Conservation (phyloP, 176 grass and related monocot genomes). For the Zoysia japonica region DNA sequence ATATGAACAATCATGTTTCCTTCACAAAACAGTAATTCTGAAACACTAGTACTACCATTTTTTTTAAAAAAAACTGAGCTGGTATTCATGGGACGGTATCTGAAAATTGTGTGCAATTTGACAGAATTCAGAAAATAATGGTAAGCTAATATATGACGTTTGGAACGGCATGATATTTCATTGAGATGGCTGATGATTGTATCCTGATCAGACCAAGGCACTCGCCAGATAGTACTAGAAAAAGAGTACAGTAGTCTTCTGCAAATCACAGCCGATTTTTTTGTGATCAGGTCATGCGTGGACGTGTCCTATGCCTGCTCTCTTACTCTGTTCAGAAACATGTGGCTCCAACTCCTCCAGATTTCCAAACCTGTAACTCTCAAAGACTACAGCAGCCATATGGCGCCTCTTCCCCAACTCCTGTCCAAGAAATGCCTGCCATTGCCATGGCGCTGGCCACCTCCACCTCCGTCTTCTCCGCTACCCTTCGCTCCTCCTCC, state of each 20-base stretch:
- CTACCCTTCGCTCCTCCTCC: background rate
- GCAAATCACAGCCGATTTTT: background rate
- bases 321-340: constrained; percentile 26
- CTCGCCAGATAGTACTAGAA: background rate
- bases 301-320: constrained; percentile 35
- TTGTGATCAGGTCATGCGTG: constrained; percentile 11
- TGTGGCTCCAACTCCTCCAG: constrained; percentile 26
- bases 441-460: constrained; percentile 36
- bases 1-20: background rate
- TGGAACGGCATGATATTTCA: background rate
- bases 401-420: constrained; percentile 3
- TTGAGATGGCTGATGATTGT: background rate
- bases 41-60: background rate
- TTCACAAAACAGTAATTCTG: background rate
- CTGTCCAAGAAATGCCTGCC: constrained; percentile 10
- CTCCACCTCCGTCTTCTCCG: background rate
- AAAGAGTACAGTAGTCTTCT: background rate
- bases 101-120: background rate
- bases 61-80: background rate
- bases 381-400: background rate
- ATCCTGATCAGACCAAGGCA: background rate
- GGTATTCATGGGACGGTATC: background rate
- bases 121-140: background rate
- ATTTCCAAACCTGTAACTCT: background rate
- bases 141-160: background rate